Conservation (phyloP, 495 filamentous ascomycete species). For the Tetracladium marchalianum region DNA sequence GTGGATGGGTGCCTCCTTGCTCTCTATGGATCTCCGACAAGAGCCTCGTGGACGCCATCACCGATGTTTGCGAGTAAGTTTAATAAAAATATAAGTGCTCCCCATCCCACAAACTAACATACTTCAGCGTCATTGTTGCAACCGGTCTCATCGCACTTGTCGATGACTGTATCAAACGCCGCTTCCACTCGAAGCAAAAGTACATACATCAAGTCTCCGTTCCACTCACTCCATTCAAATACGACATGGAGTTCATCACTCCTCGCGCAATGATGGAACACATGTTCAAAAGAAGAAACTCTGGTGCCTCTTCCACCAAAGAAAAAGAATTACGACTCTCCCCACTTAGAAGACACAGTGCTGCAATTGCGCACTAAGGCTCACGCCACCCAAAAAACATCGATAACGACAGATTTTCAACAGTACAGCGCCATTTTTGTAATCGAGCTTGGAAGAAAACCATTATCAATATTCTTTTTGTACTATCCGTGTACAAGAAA, state of each 20-base stretch:
- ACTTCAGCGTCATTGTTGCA: constrained; percentile 68
- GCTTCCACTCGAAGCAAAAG: constrained; percentile 10
- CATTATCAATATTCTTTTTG: no score
- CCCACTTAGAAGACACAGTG: constrained; percentile 3
- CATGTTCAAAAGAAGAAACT: constrained; percentile 19
- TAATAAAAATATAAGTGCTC: neutral
- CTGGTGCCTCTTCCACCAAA: constrained; percentile 7
- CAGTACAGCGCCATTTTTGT: no score
- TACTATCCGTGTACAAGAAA: no score
- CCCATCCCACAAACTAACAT: constrained; percentile 9
- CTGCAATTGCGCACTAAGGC: no score
- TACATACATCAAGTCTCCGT: constrained; percentile 10
- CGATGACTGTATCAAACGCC: constrained; percentile 57
- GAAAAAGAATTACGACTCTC: constrained; percentile 6
- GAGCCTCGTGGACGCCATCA: constrained; percentile 50
- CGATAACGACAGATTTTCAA: no score
- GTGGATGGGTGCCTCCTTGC: constrained; percentile 87
- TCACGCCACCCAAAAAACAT: no score
- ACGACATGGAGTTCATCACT: constrained; percentile 17
- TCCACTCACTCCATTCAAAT: constrained; percentile 14
- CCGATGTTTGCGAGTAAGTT: constrained; percentile 91
- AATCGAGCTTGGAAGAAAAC: no score
- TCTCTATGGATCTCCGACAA: constrained; percentile 80
- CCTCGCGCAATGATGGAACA: constrained; percentile 16
- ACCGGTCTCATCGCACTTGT: constrained; percentile 84